Evolutionary conservation across 306 rosid genomes (phyloP).

Genomic region (Quercus parvula): DNA sequence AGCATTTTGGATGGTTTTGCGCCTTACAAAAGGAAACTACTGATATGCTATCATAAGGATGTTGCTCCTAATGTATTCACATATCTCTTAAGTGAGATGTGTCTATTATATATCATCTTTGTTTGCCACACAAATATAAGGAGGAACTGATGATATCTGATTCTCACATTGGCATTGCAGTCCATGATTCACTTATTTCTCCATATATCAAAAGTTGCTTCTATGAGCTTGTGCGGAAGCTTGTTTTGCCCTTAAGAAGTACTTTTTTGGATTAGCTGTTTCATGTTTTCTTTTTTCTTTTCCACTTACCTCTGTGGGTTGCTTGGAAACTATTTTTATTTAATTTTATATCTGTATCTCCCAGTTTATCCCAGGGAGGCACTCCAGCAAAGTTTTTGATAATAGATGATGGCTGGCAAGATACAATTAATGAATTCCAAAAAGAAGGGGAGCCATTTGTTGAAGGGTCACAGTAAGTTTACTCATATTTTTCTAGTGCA

Average conservation of each 20-base stretch:
- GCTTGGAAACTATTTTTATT: neutral
- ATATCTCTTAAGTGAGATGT: neutral
- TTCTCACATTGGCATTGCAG: neutral
- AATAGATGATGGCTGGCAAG: constrained; percentile 47
- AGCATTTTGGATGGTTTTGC: neutral
- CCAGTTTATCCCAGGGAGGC: constrained; percentile 42
- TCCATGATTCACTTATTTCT: neutral
- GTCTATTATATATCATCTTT: neutral
- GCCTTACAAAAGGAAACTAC: neutral
- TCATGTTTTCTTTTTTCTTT: neutral
- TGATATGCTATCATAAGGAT: neutral
- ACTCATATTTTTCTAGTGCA: neutral
- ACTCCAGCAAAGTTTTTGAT: constrained; percentile 42
- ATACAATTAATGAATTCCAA: constrained; percentile 36
- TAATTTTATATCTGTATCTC: neutral
- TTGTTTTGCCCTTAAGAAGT: neutral
- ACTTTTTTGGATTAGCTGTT: neutral
- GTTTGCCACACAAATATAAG: neutral
- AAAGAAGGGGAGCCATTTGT: constrained; percentile 43
- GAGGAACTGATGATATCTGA: neutral
- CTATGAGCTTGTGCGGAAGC: neutral
- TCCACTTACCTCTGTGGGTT: neutral
- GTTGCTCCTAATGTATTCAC: neutral
- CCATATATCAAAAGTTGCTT: neutral
- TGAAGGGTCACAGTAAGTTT: constrained; percentile 43